Evolutionary conservation across 169 alveolate species (phyloP), one percentile per base, ranked within the genome.

Genomic region (Babesia sp.): DNA sequence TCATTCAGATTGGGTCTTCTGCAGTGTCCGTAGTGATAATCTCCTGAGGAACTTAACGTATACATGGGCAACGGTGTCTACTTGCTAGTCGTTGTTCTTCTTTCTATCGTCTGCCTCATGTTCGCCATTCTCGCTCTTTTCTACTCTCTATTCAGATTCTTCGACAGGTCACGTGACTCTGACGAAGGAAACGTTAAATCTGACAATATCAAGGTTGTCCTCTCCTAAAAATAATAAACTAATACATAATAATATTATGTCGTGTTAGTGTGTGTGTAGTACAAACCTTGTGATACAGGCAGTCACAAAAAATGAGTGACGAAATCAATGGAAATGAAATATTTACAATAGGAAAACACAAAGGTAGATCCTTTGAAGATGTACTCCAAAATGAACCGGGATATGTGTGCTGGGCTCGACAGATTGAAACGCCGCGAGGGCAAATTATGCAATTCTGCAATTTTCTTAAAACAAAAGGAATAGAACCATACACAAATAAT

Each of bases 351-450:
- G 93, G 93, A 4, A 88, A 88, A 69, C 72, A 88, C 55, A 84
- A 81, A 20, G 93, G 93, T 34, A 75, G 66, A 57, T 73, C 90
- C n/a, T 88, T 84, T 59, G 84, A 77, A 57, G 91, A 88, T 57
- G 93, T 88, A 41, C 73, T 61, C 36, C 71, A 46, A 61, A 76
- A 60, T 29, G 87, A 88, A 22, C 56, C 70, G 41, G 57, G 85
- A 0, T 88, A 84, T 53, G 90, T 82, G 37, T 39, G 75, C 39
- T 88, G 91, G 91, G 85, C 83, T 26, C 48, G 59, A 54, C 73
- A 70, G 50, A 73, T 88, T 29, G 83, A 84, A 0, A 73, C 67
- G 5, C 91, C 88, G 11, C 31, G 80, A 3, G 91, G 90, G 28
- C 82, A 76, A n/a, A 48, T 87, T 64, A 37, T 76, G 18, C 67